Percentiles rank a stretch among this genome's conserved stretches.
phyloP scores from a whole-genome alignment of 179 eudicot species.

The Patellifolia procumbens region DNA sequence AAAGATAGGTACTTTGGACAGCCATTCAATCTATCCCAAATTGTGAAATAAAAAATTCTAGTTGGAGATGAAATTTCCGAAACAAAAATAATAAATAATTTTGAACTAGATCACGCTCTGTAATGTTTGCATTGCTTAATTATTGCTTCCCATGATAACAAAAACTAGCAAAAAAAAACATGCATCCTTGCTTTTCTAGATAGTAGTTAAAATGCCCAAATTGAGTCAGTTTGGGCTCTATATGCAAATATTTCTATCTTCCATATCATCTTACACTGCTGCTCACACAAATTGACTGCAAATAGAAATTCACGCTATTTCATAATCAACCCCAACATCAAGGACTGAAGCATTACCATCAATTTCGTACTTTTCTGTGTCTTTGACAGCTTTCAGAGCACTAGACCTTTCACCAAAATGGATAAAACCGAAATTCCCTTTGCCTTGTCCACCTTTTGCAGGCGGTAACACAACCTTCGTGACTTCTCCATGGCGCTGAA shows the following conservation, averaged over 20 bases:
- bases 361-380: conserved; percentile 82
- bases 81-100: no score
- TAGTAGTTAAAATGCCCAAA: no score
- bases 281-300: background rate
- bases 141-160: background rate
- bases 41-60: background rate
- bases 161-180: background rate
- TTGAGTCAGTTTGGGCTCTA: background rate
- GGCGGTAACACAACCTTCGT: conserved; percentile 96
- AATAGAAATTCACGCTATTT: background rate
- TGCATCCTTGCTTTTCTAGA: background rate
- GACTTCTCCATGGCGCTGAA: conserved; percentile 96
- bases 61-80: no score
- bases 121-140: no score
- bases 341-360: conserved; percentile 54
- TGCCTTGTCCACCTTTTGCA: conserved; percentile 79
- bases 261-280: background rate
- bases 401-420: conserved; percentile 95
- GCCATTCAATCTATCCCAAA: background rate
- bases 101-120: background rate
- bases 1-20: no score
- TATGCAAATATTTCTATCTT: no score
- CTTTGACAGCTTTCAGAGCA: conserved; percentile 92
- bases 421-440: conserved; percentile 89
- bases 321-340: background rate